Percentiles rank a stretch among this genome's conserved stretches.
Evolutionary conservation across 1,284 basidiomycete genomes (phyloP).

Genomic region (Cryptococcus hybrid): DNA sequence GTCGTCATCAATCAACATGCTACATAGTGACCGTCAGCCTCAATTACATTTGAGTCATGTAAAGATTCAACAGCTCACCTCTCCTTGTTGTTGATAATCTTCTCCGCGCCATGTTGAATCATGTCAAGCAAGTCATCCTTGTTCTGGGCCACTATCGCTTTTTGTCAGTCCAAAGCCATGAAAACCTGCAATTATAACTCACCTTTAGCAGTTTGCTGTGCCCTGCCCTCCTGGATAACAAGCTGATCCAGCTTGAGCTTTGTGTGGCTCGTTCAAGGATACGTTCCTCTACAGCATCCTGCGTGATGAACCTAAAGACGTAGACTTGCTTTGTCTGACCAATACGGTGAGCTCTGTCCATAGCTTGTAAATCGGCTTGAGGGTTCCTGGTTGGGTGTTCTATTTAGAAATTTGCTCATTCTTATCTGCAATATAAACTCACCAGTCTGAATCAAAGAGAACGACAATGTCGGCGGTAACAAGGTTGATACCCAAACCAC

Average conservation of each 20-base stretch:
- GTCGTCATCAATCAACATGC: constrained; percentile 81
- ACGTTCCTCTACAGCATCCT: constrained; percentile 93
- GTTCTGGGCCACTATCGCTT: constrained; percentile 63
- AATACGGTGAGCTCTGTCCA: constrained; percentile 98
- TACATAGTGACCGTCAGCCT: constrained; percentile 37
- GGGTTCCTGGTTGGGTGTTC: constrained; percentile 68
- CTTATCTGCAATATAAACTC: constrained; percentile 17
- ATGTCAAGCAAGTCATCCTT: constrained; percentile 98
- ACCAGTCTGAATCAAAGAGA: constrained; percentile 98
- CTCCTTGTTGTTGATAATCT: constrained; percentile 76
- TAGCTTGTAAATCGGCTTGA: constrained; percentile 97
- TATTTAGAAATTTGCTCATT: not conserved
- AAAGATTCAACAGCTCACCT: constrained; percentile 19
- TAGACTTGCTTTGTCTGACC: constrained; percentile 99
- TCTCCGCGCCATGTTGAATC: constrained; percentile 97
- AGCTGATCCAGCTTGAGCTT: constrained; percentile 91
- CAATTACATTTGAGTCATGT: not conserved
- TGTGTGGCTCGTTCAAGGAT: constrained; percentile 97
- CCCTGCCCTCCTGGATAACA: constrained; percentile 93
- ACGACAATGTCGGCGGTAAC: constrained; percentile 95
- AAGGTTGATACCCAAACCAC: constrained; percentile 96
- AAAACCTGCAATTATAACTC: not conserved
- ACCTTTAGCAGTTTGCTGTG: constrained; percentile 52
- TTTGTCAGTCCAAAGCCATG: not conserved
- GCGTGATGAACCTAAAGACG: constrained; percentile 97